Evolutionary conservation across 1,284 basidiomycete species (phyloP), one percentile per base, ranked within the genome.

Genomic region (Sporisorium iseilematis-ciliati): DNA sequence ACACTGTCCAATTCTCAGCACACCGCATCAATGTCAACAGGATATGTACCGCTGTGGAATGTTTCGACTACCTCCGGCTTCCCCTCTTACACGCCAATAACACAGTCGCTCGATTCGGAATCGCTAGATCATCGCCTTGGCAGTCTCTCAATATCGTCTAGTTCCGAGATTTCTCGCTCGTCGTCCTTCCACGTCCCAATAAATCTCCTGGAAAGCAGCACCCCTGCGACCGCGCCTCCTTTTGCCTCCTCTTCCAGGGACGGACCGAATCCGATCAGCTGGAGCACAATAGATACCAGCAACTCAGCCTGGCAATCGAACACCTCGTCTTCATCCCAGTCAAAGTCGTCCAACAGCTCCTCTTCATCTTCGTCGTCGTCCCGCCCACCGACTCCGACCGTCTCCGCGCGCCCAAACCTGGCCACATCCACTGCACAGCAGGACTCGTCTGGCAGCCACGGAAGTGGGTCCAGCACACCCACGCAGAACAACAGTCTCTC

Each of bases 391-490:
- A 62, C 65, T 7, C 66, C 72, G 3, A 60, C 67, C 5, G 49
- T 64, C 23, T 65, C 73, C 2, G 53, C 61, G 29, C 64, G 73
- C 2, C 64, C 64, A 2, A 50, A 55, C 16, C 48, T 71, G 10
- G 68, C 73, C 4, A 60, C 64, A 3, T 75, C 73, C 2, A 67
- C 67, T 16, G 63, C 60, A 2, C 56, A 65, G 38, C 60, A 75
- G 41, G 67, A 75, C 43, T 63, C 58, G 7, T 62, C 64, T 2
- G 65, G 67, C 45, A 56, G 42, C 23, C 64, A 65, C n/a, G 50
- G 60, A 3, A 67, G 67, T 38, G 73, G 73, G 1, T 71, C 67
- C 8, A 71, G 67, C 49, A 71, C 72, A 6, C 72, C 72, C 1
- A 75, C 72, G 6, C 57, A 61, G 45, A 57, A 56, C 59, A 57